These are phyloP conservation scores for Cystoisospora suis DNA, from an alignment of 169 alveolate species.

Conservation along the genomic window DNA sequence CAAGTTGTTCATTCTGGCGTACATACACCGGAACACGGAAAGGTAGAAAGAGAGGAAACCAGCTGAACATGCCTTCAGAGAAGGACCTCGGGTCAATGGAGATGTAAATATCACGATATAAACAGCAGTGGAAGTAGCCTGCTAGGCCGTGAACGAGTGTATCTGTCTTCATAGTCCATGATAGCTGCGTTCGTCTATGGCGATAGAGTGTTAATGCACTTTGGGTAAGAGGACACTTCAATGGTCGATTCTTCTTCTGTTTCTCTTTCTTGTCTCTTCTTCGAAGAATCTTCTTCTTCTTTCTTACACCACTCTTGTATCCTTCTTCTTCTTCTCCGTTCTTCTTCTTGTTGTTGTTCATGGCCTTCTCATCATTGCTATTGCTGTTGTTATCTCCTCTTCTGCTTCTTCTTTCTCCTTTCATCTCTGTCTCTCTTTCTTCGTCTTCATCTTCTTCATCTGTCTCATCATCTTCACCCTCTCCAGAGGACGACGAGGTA, in stretches of 20 bases:
- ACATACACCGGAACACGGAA: conserved; percentile 73
- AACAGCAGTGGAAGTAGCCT: conserved; percentile 81
- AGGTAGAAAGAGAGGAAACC: conserved; percentile 89
- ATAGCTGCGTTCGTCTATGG: not conserved
- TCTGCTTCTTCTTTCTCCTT: not conserved
- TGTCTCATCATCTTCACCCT: not conserved
- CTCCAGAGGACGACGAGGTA: conserved; percentile 2
- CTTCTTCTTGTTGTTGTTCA: not conserved
- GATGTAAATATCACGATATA: conserved; percentile 71
- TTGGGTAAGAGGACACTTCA: not conserved
- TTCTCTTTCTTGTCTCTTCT: not conserved
- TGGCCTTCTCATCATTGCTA: not conserved
- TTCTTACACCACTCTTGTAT: not conserved
- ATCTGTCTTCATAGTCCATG: conserved; percentile 32
- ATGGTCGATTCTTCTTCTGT: too few relatives aligned
- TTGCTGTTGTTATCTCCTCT: not conserved
- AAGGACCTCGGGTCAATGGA: conserved; percentile 78
- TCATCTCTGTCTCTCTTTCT: not conserved
- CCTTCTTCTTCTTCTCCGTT: not conserved
- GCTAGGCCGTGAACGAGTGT: conserved; percentile 79
- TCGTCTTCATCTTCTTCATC: not conserved
- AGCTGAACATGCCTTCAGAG: conserved; percentile 78
- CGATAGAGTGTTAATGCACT: not conserved
- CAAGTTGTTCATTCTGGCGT: conserved; percentile 58
- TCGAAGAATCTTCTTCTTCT: not conserved